Percentiles rank a stretch among this genome's conserved stretches.
phyloP scores from a whole-genome alignment of 495 filamentous ascomycete genomes.

The Penicillium dipodomyicola region DNA sequence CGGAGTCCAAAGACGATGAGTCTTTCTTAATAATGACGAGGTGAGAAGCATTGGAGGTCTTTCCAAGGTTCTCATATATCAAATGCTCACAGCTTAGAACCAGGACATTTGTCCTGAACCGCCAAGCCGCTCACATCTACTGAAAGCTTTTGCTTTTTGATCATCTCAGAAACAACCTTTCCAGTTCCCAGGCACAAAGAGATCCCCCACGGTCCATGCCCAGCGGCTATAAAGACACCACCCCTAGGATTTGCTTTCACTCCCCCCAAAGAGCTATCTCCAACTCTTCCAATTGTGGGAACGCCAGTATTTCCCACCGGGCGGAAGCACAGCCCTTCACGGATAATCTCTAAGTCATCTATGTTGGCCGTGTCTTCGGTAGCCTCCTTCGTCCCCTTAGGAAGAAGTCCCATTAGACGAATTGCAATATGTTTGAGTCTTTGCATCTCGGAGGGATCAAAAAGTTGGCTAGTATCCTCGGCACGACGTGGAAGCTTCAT shows the following conservation, averaged over 20 bases:
- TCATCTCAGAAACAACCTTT: constrained; percentile 61
- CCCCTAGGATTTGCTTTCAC: constrained; percentile 45
- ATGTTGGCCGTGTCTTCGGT: constrained; percentile 26
- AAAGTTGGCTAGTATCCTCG: constrained; percentile 43
- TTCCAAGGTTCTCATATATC: background rate
- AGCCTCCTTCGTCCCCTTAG: constrained; percentile 15
- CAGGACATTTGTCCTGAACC: constrained; percentile 18
- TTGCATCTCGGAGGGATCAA: constrained; percentile 46
- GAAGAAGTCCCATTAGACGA: constrained; percentile 51
- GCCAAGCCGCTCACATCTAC: constrained; percentile 51
- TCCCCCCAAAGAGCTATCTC: constrained; percentile 53
- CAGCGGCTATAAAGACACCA: constrained; percentile 68
- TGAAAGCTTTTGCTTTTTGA: constrained; percentile 47
- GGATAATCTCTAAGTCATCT: constrained; percentile 60
- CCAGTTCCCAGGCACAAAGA: constrained; percentile 63
- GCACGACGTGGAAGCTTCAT: constrained; percentile 57
- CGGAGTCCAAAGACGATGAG: too few relatives aligned
- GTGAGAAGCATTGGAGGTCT: background rate
- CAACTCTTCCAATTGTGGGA: constrained; percentile 59
- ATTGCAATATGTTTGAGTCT: constrained; percentile 53
- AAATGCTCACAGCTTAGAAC: background rate
- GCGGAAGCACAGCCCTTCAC: constrained; percentile 69
- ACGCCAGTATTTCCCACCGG: constrained; percentile 61
- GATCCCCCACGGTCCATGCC: constrained; percentile 76
- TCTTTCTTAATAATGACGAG: too few relatives aligned